phyloP scores from a whole-genome alignment of 164 flowering plant species.

The Dillenia turbinata region DNA sequence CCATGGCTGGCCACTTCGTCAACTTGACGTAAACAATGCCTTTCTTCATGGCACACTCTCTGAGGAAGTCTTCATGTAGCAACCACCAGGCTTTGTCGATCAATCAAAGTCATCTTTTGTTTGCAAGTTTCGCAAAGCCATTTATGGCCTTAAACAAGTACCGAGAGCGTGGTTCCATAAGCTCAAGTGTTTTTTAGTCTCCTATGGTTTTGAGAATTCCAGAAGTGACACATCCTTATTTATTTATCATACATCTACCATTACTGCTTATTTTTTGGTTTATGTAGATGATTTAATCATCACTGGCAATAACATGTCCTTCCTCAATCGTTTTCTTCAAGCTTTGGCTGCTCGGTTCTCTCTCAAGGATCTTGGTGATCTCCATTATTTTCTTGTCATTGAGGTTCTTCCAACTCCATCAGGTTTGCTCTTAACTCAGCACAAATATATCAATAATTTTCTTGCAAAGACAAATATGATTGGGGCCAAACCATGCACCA shows the following conservation, averaged over 20 bases:
- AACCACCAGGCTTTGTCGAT: constrained; percentile 1
- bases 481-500: background rate
- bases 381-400: constrained; percentile 7
- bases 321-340: background rate
- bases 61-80: too few relatives aligned
- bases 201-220: background rate
- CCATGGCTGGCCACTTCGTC: constrained; percentile 5
- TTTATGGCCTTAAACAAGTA: background rate
- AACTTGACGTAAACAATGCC: constrained; percentile 17
- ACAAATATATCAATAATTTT: constrained; percentile 2
- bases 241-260: background rate
- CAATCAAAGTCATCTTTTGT: background rate
- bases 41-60: background rate
- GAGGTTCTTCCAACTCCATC: constrained; percentile 3
- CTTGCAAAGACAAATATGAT: constrained; percentile 1
- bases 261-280: background rate
- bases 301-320: background rate
- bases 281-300: constrained; percentile 16
- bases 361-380: constrained; percentile 6
- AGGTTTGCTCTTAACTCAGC: background rate
- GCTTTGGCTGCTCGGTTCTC: background rate
- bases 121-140: background rate
- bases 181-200: background rate
- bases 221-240: constrained; percentile 5
- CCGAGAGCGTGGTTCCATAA: constrained; percentile 5